Conservation (phyloP, 1,284 basidiomycete genomes). For the Austroboletus niveus region DNA sequence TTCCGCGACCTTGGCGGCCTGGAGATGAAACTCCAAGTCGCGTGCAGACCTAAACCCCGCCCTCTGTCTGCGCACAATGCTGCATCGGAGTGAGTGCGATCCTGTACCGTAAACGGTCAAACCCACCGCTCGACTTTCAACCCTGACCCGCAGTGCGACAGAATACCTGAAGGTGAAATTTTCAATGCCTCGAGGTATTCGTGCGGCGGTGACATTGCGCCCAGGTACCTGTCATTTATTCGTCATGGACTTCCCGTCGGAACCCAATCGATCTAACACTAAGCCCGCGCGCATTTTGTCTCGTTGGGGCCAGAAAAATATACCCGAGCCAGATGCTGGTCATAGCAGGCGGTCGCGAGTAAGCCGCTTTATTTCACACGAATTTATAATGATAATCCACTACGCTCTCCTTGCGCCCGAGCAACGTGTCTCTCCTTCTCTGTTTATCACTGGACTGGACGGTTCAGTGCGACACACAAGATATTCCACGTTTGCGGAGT, state of each 20-base stretch:
- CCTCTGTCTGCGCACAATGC: conserved; percentile 11
- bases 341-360: conserved; percentile 23
- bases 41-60: conserved; percentile 16
- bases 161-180: conserved; percentile 33
- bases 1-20: conserved; percentile 19
- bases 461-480: too few species aligned
- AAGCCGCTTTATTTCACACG: conserved; percentile 14
- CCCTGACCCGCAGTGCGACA: conserved; percentile 31
- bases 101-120: conserved; percentile 3
- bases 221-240: conserved; percentile 25
- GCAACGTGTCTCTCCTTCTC: conserved; percentile 33
- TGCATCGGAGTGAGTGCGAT: conserved; percentile 7
- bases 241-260: conserved; percentile 31
- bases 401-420: neutral
- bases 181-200: conserved; percentile 33
- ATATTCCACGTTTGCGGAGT: too few species aligned
- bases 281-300: conserved; percentile 23
- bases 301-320: conserved; percentile 6
- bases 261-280: conserved; percentile 25
- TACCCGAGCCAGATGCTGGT: conserved; percentile 11
- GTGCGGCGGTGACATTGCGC: conserved; percentile 34
- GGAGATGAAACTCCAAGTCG: conserved; percentile 22
- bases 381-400: conserved; percentile 33
- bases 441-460: conserved; percentile 21
- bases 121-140: conserved; percentile 22